Conservation (phyloP, 768 basidiomycete genomes). For the Mycena maculata region DNA sequence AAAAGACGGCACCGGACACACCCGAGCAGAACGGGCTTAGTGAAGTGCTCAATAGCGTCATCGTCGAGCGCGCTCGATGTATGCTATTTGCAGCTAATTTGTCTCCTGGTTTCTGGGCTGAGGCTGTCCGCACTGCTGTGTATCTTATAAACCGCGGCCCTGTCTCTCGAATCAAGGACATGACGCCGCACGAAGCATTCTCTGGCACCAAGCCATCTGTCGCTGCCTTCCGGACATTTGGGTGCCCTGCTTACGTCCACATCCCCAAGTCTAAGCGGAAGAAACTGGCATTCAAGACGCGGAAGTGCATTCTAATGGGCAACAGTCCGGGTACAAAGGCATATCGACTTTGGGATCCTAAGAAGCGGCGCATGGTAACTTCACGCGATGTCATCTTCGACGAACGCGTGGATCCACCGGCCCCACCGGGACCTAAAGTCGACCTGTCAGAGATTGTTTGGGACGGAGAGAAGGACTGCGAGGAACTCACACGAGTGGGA, state of each 20-base stretch:
- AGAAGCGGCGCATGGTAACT: conserved; percentile 30
- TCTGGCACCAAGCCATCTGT: conserved; percentile 38
- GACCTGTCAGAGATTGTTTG: conserved; percentile 21
- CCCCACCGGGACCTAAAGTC: conserved; percentile 3
- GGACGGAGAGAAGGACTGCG: conserved; percentile 9
- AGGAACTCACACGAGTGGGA: conserved; percentile 18
- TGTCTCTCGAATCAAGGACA: conserved; percentile 14
- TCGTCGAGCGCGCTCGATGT: background rate
- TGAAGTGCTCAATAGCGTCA: conserved; percentile 4
- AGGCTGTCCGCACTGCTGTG: conserved; percentile 32
- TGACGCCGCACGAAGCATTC: conserved; percentile 36
- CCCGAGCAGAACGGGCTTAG: conserved; percentile 24
- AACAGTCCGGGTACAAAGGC: conserved; percentile 31
- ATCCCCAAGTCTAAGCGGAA: conserved; percentile 21
- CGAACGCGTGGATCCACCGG: conserved; percentile 35
- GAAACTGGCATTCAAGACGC: conserved; percentile 11
- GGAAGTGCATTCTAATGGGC: conserved; percentile 40
- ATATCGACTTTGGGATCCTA: conserved; percentile 36
- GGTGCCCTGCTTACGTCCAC: conserved; percentile 35
- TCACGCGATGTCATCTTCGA: conserved; percentile 39
- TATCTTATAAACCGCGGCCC: conserved; percentile 38
- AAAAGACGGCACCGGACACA: conserved; percentile 10
- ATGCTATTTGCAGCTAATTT: conserved; percentile 41
- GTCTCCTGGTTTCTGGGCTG: conserved; percentile 37
- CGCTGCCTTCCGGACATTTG: conserved; percentile 41